phyloP scores from a whole-genome alignment of 371 early-diverging fungal species.

The Syncephalastrum sp. region DNA sequence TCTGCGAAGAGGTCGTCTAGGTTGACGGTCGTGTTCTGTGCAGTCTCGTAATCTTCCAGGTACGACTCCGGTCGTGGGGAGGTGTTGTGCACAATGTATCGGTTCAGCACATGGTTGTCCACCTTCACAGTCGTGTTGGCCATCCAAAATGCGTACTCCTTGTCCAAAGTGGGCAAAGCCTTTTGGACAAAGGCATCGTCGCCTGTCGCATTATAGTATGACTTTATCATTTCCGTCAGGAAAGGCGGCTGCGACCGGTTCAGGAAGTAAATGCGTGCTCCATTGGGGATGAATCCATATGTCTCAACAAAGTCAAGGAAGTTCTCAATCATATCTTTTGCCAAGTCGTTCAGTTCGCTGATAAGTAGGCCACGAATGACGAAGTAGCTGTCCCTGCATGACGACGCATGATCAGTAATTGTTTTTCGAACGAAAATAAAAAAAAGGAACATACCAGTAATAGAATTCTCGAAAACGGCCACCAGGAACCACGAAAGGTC shows the following conservation, averaged over 20 bases:
- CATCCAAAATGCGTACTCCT: constrained; percentile 74
- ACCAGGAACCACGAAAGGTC: constrained; percentile 87
- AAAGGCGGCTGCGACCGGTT: constrained; percentile 90
- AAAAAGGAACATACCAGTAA: constrained; percentile 64
- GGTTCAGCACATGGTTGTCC: constrained; percentile 37
- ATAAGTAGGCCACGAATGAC: constrained; percentile 76
- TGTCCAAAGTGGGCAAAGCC: constrained; percentile 57
- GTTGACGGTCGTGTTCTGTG: constrained; percentile 35
- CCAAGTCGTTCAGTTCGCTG: constrained; percentile 59
- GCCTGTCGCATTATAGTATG: constrained; percentile 55
- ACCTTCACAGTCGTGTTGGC: constrained; percentile 47
- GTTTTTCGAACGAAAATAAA: too few species aligned
- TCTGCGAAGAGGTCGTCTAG: constrained; percentile 55
- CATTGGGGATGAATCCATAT: constrained; percentile 88
- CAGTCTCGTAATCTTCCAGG: constrained; percentile 65
- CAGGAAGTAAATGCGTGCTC: constrained; percentile 82
- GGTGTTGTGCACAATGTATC: constrained; percentile 55
- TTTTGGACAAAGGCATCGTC: constrained; percentile 49
- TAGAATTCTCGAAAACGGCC: constrained; percentile 90
- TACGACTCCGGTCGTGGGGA: constrained; percentile 83
- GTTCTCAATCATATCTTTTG: constrained; percentile 66
- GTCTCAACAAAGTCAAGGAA: constrained; percentile 67
- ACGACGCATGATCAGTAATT: too few species aligned
- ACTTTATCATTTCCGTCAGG: constrained; percentile 70
- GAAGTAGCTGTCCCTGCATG: constrained; percentile 75